These are phyloP conservation scores for Phalaenopsis hybrid DNA, from an alignment of 116 monocot species.

Conservation along the genomic window DNA sequence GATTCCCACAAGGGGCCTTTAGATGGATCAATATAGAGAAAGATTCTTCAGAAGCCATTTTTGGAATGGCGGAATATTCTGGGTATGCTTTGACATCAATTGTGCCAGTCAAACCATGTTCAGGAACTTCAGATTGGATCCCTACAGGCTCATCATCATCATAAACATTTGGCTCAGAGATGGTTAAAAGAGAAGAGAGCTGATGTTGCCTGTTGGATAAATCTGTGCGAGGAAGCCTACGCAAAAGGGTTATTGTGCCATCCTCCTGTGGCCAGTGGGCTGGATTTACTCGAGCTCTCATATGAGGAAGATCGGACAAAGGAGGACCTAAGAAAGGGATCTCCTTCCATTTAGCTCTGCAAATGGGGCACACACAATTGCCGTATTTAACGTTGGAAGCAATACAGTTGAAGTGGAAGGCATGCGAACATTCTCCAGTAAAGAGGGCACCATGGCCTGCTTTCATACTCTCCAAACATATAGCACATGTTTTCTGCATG, in stretches of 20 bases:
- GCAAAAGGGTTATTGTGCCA: conserved; percentile 24
- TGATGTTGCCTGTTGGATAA: conserved; percentile 19
- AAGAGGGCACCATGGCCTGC: conserved; percentile 27
- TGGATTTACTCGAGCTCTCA: conserved; percentile 39
- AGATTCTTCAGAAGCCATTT: conserved; percentile 22
- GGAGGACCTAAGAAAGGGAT: conserved; percentile 14
- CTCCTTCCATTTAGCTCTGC: conserved; percentile 30
- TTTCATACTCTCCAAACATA: conserved; percentile 23
- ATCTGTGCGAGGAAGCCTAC: conserved; percentile 23
- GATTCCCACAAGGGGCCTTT: conserved; percentile 22
- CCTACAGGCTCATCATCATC: conserved; percentile 61
- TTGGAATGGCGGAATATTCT: conserved; percentile 30
- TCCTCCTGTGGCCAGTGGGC: conserved; percentile 28
- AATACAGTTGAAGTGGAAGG: conserved; percentile 31
- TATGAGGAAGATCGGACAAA: conserved; percentile 14
- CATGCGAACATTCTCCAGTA: conserved; percentile 26
- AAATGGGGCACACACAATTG: conserved; percentile 19
- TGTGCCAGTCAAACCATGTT: neutral
- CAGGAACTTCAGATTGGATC: neutral
- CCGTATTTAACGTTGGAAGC: conserved; percentile 20
- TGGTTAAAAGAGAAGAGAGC: conserved; percentile 15
- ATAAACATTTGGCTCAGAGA: conserved; percentile 41
- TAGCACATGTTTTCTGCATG: conserved; percentile 29
- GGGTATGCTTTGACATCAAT: conserved; percentile 32
- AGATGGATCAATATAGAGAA: conserved; percentile 43